Base-by-base conservation (phyloP, 768 basidiomycete species). In the Phaeotremella fagi region DNA sequence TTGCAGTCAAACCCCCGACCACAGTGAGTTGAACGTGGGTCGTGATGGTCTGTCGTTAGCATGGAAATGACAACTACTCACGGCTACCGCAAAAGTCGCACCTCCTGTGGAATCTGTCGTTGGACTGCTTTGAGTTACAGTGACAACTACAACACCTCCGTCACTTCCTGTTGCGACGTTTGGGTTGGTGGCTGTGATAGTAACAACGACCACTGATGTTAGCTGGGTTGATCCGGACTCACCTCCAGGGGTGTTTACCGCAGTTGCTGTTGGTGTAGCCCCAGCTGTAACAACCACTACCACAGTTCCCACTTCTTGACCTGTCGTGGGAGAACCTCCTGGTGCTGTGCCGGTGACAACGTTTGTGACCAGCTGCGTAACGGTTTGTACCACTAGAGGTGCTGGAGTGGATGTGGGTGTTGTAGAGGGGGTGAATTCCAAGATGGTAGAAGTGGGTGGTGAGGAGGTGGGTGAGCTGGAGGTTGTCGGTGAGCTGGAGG, bases 81-180 rank as follows among this genome's bases (percentile, higher is more conserved):
- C 55, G 3, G 55, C 50, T 11, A 57, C 31, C 27, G 45, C 45
- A 33, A 45, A 48, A 29, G 33, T 47, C 1, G 20, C 22, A n/a
- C 29, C 23, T 6, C 50, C 50, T 16, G 37, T 31, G 9, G 38
- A n/a, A 29, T 45, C 55, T 12, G 44, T 51, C 18, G 49, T 46
- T 18, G 44, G 26, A 2, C 43, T 36, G n/a, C 50, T 45, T 22
- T 51, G 44, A 4, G 55, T 57, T 3, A 51, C 24, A 11, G 55
- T 57, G 22, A 57, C 55, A n/a, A 44, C 43, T 18, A 57, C 55
- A 31, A 51, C 12, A 14, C 38, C 50, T n/a, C 45, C 55, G 16
- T 45, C 20, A 22, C 43, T 45, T 14, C 55, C 55, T 15, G 48
- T 25, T 15, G 43, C 29, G 1, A 50, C 26, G 16, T 43, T 45